Percentiles rank a stretch among this genome's conserved stretches.
Conservation (phyloP, 495 filamentous ascomycete genomes). For the Xylaria scruposa region DNA sequence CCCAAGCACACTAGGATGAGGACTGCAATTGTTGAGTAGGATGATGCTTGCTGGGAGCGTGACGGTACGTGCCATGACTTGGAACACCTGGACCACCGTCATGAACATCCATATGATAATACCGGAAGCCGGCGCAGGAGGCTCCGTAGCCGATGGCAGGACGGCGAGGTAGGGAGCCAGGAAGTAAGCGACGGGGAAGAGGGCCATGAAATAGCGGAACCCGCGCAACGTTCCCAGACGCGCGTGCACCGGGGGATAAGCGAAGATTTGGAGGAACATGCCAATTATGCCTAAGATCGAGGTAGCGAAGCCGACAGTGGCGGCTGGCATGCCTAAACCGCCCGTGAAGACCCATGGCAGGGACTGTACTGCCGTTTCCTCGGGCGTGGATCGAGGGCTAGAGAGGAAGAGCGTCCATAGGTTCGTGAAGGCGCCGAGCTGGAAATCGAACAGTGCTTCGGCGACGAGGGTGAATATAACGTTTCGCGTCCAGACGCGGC, state of each 20-base stretch:
- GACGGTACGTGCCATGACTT: conserved; percentile 80
- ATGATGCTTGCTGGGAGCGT: conserved; percentile 79
- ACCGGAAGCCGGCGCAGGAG: conserved; percentile 70
- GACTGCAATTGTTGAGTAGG: conserved; percentile 82
- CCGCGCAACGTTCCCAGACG: conserved; percentile 70
- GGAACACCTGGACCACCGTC: conserved; percentile 68
- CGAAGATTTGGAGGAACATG: conserved; percentile 76
- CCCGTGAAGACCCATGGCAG: conserved; percentile 79
- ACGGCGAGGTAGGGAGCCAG: conserved; percentile 76
- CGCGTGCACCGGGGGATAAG: conserved; percentile 74
- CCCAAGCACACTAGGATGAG: conserved; percentile 79
- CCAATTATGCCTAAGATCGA: conserved; percentile 78
- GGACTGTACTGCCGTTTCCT: conserved; percentile 33
- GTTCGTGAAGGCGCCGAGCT: conserved; percentile 82
- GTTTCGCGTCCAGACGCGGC: conserved; percentile 80
- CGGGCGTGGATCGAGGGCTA: conserved; percentile 69
- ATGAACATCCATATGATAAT: conserved; percentile 73
- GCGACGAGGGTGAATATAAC: conserved; percentile 69
- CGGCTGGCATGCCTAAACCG: conserved; percentile 77
- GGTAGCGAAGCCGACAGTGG: conserved; percentile 76
- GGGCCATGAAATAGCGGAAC: conserved; percentile 71
- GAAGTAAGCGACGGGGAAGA: conserved; percentile 78
- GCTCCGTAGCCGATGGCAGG: conserved; percentile 64
- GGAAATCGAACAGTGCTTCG: conserved; percentile 74
- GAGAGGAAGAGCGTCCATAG: conserved; percentile 86